Percentiles rank a stretch among this genome's conserved stretches.
Evolutionary conservation across 108 stramenopile genomes (phyloP).

Genomic region (Aureococcus anophagefferens): DNA sequence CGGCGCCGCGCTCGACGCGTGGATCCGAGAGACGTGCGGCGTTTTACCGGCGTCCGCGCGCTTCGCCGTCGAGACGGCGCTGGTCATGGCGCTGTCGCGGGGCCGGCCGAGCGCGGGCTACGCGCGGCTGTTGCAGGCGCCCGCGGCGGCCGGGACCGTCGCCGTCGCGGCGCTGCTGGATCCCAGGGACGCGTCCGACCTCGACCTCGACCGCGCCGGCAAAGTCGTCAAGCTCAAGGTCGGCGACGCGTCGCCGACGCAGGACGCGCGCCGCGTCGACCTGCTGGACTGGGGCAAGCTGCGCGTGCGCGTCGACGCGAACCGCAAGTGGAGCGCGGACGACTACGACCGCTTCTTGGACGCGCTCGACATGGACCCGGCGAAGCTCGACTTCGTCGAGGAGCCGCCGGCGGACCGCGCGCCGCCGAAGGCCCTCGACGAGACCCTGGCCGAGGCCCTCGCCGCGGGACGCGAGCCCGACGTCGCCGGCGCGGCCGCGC

Average conservation of each 20-base stretch:
- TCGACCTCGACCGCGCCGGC: too few species aligned
- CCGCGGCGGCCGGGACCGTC: not conserved
- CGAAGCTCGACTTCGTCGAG: slow-evolving; percentile 1
- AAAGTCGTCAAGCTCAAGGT: slow-evolving; percentile 4
- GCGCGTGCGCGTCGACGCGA: not conserved
- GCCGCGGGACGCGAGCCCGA: not conserved
- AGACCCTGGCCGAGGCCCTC: slow-evolving; percentile 44
- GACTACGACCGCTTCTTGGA: not conserved
- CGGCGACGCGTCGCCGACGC: not conserved
- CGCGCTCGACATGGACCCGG: not conserved
- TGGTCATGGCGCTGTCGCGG: not conserved
- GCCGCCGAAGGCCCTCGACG: slow-evolving; percentile 62
- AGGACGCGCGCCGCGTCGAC: not conserved
- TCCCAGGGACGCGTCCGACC: not conserved
- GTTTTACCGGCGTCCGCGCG: not conserved
- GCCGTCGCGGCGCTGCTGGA: not conserved
- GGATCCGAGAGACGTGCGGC: not conserved
- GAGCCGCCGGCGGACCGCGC: not conserved
- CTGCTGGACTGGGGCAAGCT: too few species aligned
- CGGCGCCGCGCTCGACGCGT: not conserved
- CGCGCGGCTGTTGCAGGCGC: too few species aligned
- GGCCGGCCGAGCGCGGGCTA: too few species aligned
- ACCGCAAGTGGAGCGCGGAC: not conserved
- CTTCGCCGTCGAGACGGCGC: not conserved
- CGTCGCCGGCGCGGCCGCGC: slow-evolving; percentile 27